A percentile compares a stretch with the other conserved stretches of the same genome.
Evolutionary conservation across 2,329 filamentous ascomycete species (phyloP).

Genomic region (Hymenoscyphus salicellus): DNA sequence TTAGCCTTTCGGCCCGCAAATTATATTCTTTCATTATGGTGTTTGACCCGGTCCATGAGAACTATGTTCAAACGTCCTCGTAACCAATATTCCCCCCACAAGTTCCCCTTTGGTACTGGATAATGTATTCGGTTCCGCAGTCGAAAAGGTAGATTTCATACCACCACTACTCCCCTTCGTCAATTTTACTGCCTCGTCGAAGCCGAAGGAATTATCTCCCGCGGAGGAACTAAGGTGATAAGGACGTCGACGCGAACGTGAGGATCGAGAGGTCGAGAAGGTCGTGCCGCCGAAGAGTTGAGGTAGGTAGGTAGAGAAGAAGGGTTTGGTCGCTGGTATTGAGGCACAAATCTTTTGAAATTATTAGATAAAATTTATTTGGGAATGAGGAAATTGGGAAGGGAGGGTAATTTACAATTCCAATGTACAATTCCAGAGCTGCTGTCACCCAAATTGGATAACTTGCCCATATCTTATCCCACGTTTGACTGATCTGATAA

Average conservation of each 20-base stretch:
- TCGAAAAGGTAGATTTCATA: not conserved
- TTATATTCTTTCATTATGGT: no score
- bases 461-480: conserved; percentile 40
- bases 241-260: not conserved
- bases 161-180: not conserved
- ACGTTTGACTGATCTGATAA: conserved; percentile 32
- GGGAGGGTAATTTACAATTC: conserved; percentile 30
- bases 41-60: not conserved
- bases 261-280: not conserved
- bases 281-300: conserved; percentile 14
- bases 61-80: not conserved
- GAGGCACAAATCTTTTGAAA: conserved; percentile 43
- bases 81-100: not conserved
- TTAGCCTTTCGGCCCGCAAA: no score
- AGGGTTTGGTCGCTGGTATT: conserved; percentile 45
- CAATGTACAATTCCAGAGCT: conserved; percentile 43
- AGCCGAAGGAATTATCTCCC: not conserved
- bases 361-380: not conserved
- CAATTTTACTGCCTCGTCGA: not conserved
- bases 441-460: conserved; percentile 39
- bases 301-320: conserved; percentile 36
- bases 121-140: not conserved
- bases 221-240: not conserved
- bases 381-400: not conserved
- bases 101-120: not conserved